Base-by-base conservation (phyloP, 371 early-diverging fungal genomes). In the Mucor piriformis region DNA sequence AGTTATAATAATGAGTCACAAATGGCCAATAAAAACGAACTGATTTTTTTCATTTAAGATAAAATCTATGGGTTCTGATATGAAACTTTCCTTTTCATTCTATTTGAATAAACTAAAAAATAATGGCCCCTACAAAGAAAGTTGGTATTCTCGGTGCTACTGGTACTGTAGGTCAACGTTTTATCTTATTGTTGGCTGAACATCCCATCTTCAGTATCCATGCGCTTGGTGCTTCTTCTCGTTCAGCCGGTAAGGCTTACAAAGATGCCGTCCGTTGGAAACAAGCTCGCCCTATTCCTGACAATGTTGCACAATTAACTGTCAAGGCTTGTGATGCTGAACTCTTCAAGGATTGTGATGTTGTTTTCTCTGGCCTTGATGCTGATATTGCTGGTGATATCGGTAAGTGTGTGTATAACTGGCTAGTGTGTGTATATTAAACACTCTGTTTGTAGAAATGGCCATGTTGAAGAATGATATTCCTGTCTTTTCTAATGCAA, bases 161-260 rank as follows among this genome's bases (percentile, higher is more conserved):
- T 3, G 98, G 97, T 69, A 95, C 94, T n/a, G 98, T 98, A 20
- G 97, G 97, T 42, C 98, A 98, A 71, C 89, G 97, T n/a, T 96
- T 98, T 63, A 93, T 96, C 61, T 81, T 89, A 46, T 83, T 97
- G 48, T 86, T 98, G 49, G 85, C 88, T 7, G 72, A 82, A 52
- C 95, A 98, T 75, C 96, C 96, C 44, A 76, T 82, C 58, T 95
- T 98, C 69, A 78, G 77, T 43, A 86, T 98, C 69, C 88, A 88
- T 68, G 87, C 90, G 49, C 76, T 98, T 32, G 97, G 98, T 54
- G 98, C 98, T 33, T 93, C 94, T 15, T 72, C 88, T 59, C 90
- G 95, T 47, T 96, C 96, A 32, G 92, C 95, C 8, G 97, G 96
- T 48, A 91, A 91, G 71, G 44, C 83, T 15, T 95, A 97, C 72